Base-by-base conservation (phyloP, 345 rosid genomes). In the Dipteronia dyeriana region DNA sequence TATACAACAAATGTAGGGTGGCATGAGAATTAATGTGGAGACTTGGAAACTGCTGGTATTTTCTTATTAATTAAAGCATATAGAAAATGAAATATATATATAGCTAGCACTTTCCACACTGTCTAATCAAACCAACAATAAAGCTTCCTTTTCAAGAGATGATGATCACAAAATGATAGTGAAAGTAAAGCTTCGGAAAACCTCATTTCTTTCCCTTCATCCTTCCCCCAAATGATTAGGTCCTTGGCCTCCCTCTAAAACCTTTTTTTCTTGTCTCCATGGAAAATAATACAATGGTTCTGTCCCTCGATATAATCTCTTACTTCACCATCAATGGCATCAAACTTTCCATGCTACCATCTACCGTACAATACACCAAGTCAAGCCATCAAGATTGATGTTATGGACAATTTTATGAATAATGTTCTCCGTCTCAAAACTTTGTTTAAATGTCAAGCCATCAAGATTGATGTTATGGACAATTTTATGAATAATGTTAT, bases 81-180 rank as follows among this genome's bases (percentile, higher is more conserved):
- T 16, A 47, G 3, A 26, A 26, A 26, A 1, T 7, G 45, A 41
- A 14, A 29, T 29, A 29, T 29, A 2, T 31, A 3, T 34, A 34
- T 4, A 34, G n/a, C 3, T 41, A 12, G 49, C 41, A 43, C 70
- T 70, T 73, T 78, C 39, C 47, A 31, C 0, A 29, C 0, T 1
- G 76, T 77, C 81, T 67, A 38, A 66, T 82, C 80, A 59, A 8
- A 43, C 81, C 84, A 80, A 80, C 83, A 53, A 82, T 67, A 70
- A 82, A 67, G 82, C 86, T 84, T 86, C 76, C 68, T 82, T 84
- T 84, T 80, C 69, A 84, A 80, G 89, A 38, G 78, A 84, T 71
- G 75, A 82, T 86, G 77, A 82, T 86, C 75, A 39, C 76, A 51
- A 49, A 82, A 84, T 82, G 82, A 84, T 70, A 68, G 82, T 82